These are phyloP conservation scores for Candida boidinii DNA, from an alignment of 805 yeast species.

Conservation along the genomic window DNA sequence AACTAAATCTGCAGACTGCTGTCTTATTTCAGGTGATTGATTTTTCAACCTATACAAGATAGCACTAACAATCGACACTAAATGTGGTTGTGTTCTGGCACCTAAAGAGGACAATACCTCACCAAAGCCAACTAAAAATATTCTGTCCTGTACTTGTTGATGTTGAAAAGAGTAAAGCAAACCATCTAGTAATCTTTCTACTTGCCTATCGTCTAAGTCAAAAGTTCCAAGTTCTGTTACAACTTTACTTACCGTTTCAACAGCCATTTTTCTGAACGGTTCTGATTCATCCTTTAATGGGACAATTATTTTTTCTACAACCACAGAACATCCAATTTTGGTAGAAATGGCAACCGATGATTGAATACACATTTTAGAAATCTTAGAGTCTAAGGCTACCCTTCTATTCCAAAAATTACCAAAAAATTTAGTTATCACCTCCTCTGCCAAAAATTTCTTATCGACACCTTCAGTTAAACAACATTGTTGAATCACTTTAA, in stretches of 20 bases:
- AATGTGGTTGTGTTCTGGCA: conserved; percentile 55
- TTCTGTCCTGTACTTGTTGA: conserved; percentile 48
- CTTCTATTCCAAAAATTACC: conserved; percentile 76
- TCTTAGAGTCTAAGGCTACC: conserved; percentile 57
- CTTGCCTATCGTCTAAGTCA: conserved; percentile 51
- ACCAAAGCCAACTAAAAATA: conserved; percentile 56
- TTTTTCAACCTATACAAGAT: conserved; percentile 66
- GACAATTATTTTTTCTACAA: conserved; percentile 47
- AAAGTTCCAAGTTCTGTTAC: conserved; percentile 40
- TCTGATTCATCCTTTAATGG: conserved; percentile 79
- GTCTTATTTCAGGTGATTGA: conserved; percentile 62
- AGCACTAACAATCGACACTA: conserved; percentile 64
- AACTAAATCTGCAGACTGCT: conserved; percentile 77
- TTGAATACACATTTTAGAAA: conserved; percentile 54
- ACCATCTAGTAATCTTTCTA: conserved; percentile 72
- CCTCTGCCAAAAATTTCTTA: conserved; percentile 36
- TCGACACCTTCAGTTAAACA: conserved; percentile 53
- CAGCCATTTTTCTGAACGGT: conserved; percentile 68
- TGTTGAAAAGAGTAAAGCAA: conserved; percentile 74
- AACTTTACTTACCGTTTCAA: conserved; percentile 57
- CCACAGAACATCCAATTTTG: conserved; percentile 55
- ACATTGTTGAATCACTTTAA: conserved; percentile 60
- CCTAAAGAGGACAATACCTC: conserved; percentile 56
- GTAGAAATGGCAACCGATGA: conserved; percentile 62
- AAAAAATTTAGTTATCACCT: conserved; percentile 52